Evolutionary conservation across 495 filamentous ascomycete genomes (phyloP).

Genomic region (Tuber umbilicatum): DNA sequence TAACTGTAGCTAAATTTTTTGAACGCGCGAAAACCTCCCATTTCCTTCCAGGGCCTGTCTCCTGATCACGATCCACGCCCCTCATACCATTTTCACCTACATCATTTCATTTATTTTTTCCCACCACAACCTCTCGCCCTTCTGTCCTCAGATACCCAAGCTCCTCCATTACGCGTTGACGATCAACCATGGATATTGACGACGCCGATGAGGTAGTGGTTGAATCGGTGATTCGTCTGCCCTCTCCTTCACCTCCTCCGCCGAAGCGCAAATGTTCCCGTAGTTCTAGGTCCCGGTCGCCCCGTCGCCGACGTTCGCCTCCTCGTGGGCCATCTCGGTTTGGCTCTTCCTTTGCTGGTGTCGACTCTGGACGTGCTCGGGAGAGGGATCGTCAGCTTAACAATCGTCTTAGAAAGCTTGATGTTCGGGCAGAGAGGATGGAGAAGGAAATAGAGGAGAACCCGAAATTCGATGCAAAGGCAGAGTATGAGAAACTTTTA

Average conservation of each 20-base stretch:
- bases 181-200: neutral
- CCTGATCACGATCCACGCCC: neutral
- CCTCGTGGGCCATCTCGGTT: slow-evolving; percentile 46
- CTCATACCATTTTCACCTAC: neutral
- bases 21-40: neutral
- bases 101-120: neutral
- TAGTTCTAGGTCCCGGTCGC: slow-evolving; percentile 58
- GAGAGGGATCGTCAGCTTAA: slow-evolving; percentile 59
- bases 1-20: neutral
- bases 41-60: neutral
- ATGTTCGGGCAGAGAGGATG: slow-evolving; percentile 37
- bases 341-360: slow-evolving; percentile 46
- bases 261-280: slow-evolving; percentile 53
- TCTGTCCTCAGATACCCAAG: neutral
- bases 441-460: slow-evolving; percentile 69
- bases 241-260: slow-evolving; percentile 56
- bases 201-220: slow-evolving; percentile 45
- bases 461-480: slow-evolving; percentile 64
- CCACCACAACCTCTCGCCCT: neutral
- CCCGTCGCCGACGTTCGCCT: slow-evolving; percentile 55
- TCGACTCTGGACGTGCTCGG: slow-evolving; percentile 53
- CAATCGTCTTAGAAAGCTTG: slow-evolving; percentile 54
- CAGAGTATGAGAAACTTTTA: slow-evolving; percentile 83
- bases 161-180: neutral
- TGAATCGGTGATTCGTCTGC: slow-evolving; percentile 62